Conservation (phyloP, 495 filamentous ascomycete genomes). For the Ramalina peruviana region DNA sequence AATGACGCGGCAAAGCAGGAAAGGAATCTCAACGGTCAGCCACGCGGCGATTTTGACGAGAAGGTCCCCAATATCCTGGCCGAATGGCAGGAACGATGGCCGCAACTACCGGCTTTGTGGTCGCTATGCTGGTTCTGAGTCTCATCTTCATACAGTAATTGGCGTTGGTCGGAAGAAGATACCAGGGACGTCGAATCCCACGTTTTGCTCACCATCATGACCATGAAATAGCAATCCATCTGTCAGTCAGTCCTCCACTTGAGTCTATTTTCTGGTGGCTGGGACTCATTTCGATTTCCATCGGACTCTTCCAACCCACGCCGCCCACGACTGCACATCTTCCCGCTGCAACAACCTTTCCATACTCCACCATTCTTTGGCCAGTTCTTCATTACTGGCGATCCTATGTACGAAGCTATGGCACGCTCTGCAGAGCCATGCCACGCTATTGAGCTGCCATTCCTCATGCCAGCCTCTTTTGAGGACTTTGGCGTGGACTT, state of each 20-base stretch:
- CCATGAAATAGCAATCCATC: background rate
- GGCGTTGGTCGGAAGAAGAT: background rate
- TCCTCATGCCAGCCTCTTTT: constrained; percentile 72
- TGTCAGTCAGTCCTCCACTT: background rate
- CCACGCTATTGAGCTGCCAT: constrained; percentile 63
- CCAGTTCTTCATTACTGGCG: constrained; percentile 67
- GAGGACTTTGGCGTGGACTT: constrained; percentile 63
- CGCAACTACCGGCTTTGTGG: constrained; percentile 81
- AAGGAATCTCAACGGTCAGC: constrained; percentile 50
- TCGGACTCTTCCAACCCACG: constrained; percentile 49
- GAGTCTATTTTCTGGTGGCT: background rate
- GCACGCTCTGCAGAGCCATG: constrained; percentile 81
- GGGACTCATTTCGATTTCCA: constrained; percentile 42
- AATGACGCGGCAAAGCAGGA: constrained; percentile 75
- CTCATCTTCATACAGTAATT: background rate
- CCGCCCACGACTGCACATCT: constrained; percentile 57
- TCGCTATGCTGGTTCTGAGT: constrained; percentile 84
- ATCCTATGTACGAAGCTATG: constrained; percentile 74
- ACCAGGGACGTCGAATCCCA: background rate
- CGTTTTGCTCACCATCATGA: background rate
- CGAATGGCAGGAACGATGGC: constrained; percentile 95
- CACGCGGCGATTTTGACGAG: constrained; percentile 74
- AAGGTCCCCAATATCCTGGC: constrained; percentile 83
- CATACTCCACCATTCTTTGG: constrained; percentile 57
- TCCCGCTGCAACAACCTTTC: constrained; percentile 54